Evolutionary conservation across 2,329 filamentous ascomycete genomes (phyloP), one percentile per base, ranked within the genome.

Genomic region (Aspergillus sclerotialis): DNA sequence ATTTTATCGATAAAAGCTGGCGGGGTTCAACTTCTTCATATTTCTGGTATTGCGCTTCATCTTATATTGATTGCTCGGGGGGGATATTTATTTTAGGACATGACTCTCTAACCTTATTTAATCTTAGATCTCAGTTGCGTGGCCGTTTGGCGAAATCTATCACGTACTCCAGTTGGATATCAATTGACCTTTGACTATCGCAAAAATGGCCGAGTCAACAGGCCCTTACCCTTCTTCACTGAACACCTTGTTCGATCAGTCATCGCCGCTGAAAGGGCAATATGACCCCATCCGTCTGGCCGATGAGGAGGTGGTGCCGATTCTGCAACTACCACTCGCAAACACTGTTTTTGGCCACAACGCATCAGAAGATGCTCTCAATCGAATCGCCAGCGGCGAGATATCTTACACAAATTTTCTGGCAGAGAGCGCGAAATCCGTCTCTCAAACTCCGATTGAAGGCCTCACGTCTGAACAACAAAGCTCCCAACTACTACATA

Each of bases 401-500:
- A 49, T 49, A 7, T 58, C 61, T 5, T 61, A 61, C 36, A 60
- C 61, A 5, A 46, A 53, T 14, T 61, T 63, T 18, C 40, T 68
- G 8, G 44, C 58, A 16, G 50, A 55, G 21, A 55, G 61, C 42
- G 49, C 54, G 5, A 49, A 52, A 25, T 42, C 48, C 8, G 33
- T 42, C 13, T 43, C 56, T 3, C 37, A 48, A 32, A 36, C 36
- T 11, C 36, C 41, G 5, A 33, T 23, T 31, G 46, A 46, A 32
- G 53, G 40, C 27, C 44, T 46, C 30, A 53, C 37, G 29, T 26
- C 35, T 9, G 46, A 51, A 36, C 51, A 57, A 43, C 46, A 46
- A 33, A 52, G 59, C 32, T 65, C 64, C 4, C 58, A 62, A 31
- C 40, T 70, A 6, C 43, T 78, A 35, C 65, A 76, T 28, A 65